These are phyloP conservation scores for Pleodorina starrii DNA, from an alignment of 139 green algal species.

Conservation along the genomic window DNA sequence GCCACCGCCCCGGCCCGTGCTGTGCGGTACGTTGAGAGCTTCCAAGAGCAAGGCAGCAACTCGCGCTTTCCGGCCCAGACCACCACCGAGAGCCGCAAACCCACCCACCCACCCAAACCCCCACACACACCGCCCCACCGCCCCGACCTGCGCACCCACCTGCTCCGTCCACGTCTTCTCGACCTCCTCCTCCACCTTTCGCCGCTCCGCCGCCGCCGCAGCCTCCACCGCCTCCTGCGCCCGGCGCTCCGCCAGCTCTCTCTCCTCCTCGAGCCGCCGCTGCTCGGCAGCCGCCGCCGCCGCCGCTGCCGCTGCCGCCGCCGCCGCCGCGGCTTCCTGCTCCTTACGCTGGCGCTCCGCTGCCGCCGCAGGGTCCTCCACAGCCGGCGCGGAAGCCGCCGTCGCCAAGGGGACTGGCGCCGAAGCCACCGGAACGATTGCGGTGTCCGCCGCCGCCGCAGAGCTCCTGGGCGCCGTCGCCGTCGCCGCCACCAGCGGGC, in stretches of 20 bases:
- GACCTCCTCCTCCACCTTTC: not conserved
- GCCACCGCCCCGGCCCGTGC: too few species aligned
- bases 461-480: not conserved
- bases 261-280: not conserved
- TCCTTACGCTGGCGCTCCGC: too few species aligned
- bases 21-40: too few species aligned
- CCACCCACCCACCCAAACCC: too few species aligned
- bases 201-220: not conserved
- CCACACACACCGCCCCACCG: too few species aligned
- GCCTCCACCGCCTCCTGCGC: not conserved
- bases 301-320: not conserved
- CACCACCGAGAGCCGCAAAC: too few species aligned
- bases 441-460: too few species aligned
- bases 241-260: not conserved
- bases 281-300: not conserved
- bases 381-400: not conserved
- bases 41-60: too few species aligned
- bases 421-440: too few species aligned
- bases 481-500: not conserved
- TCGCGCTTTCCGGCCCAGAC: too few species aligned
- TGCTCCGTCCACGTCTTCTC: not conserved
- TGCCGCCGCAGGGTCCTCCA: not conserved
- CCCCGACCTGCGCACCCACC: not conserved
- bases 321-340: not conserved
- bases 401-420: not conserved